Evolutionary conservation across 257 asterid species (phyloP), one percentile per base, ranked within the genome.

Genomic region (Phtheirospermum japonicum): DNA sequence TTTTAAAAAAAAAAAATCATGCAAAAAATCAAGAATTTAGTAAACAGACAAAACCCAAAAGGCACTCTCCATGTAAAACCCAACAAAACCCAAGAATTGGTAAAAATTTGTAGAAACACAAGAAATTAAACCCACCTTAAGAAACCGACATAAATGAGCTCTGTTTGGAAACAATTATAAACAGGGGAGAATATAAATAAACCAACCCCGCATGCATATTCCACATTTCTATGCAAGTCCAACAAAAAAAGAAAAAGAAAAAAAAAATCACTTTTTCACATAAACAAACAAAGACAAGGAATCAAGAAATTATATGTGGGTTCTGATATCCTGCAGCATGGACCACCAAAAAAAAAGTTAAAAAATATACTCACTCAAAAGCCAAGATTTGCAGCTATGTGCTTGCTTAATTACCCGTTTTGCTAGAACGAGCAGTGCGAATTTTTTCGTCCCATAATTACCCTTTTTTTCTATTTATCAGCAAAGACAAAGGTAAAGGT

Each of bases 321-420:
- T 31, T 39, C 16, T 46, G 57, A 50, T 63, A 45, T n/a, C n/a
- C 33, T 61, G n/a, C n/a, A n/a, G n/a, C 20, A 49, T 49, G 63
- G 28, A 57, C 73, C 61, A 48, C 60, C 19, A 14, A 45, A 1
- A n/a, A 63, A n/a, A n/a, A n/a, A n/a, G n/a, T n/a, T n/a, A n/a
- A n/a, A n/a, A n/a, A n/a, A 58, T 64, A 69, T 56, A 37, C 19
- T 54, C 52, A 33, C 60, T 68, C 70, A 73, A 78, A 78, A 59
- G 75, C 74, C 57, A 65, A 73, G 69, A 50, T 73, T 76, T 85
- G 76, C 75, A 62, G 65, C 57, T 71, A 66, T 67, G 62, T 69
- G 77, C 42, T 36, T 69, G 79, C 79, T 4, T 40, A 40, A 40
- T 76, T 65, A 74, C 87, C 80, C 34, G 79, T 79, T 78, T 68